Evolutionary conservation across 371 early-diverging fungal genomes (phyloP).

Genomic region (Mucor velutinosus): DNA sequence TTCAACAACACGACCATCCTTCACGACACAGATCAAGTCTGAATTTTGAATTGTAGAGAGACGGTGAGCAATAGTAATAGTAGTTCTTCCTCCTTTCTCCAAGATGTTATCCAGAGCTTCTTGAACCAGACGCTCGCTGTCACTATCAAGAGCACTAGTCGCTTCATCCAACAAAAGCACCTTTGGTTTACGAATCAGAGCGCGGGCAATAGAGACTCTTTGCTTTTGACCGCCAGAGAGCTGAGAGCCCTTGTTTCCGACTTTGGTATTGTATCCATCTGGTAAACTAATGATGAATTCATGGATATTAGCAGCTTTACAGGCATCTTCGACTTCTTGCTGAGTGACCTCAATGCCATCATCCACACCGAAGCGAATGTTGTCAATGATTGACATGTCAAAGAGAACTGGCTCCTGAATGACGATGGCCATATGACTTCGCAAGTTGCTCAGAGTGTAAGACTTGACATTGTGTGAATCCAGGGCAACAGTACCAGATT

Average conservation of each 20-base stretch:
- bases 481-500: constrained; percentile 57
- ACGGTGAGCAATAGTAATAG: constrained; percentile 73
- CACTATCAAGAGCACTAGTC: constrained; percentile 90
- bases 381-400: constrained; percentile 76
- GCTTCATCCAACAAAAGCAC: constrained; percentile 97
- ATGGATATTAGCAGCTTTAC: constrained; percentile 78
- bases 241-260: constrained; percentile 76
- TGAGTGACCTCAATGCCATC: constrained; percentile 40
- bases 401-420: constrained; percentile 92
- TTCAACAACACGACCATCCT: constrained; percentile 78
- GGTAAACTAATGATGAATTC: constrained; percentile 71
- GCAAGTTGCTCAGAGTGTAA: constrained; percentile 63
- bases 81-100: constrained; percentile 59
- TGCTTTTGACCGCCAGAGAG: constrained; percentile 77
- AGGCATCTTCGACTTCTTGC: constrained; percentile 66
- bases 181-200: constrained; percentile 78
- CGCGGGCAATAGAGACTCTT: constrained; percentile 72
- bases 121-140: constrained; percentile 88
- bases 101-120: constrained; percentile 79
- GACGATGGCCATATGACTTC: constrained; percentile 79
- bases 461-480: constrained; percentile 68
- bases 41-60: constrained; percentile 76
- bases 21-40: constrained; percentile 75
- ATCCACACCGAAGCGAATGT: constrained; percentile 69
- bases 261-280: constrained; percentile 77